Evolutionary conservation across 208 protist genomes (phyloP).

Genomic region (Endotrypanum monterogeii): DNA sequence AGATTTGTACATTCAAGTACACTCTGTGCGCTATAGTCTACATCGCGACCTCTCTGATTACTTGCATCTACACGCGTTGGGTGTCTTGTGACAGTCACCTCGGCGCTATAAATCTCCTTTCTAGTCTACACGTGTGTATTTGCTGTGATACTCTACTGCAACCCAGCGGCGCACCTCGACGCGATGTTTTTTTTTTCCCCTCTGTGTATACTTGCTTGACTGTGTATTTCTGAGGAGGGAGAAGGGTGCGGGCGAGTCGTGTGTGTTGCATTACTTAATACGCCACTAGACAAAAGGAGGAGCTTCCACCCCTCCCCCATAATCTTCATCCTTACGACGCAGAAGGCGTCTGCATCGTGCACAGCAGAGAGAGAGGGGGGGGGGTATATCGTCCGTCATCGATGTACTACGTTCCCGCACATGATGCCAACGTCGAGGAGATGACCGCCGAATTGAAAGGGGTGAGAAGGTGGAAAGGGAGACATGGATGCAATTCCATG

Average conservation of each 20-base stretch:
- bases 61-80: slow-evolving; percentile 48
- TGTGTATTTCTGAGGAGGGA: not conserved
- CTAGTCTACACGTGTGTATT: not conserved
- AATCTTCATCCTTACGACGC: no score
- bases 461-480: no score
- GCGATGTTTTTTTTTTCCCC: not conserved
- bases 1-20: slow-evolving; percentile 26
- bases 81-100: slow-evolving; percentile 34
- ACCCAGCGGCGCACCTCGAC: not conserved
- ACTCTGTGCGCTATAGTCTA: slow-evolving; percentile 41
- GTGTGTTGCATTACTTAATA: not conserved
- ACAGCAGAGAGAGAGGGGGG: no score
- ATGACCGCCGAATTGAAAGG: no score
- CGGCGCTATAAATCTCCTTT: not conserved
- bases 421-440: no score
- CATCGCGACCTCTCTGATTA: slow-evolving; percentile 68
- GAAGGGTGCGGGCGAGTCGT: no score
- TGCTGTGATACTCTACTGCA: not conserved
- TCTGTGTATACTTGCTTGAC: not conserved
- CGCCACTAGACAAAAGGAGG: no score
- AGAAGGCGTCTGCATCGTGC: no score
- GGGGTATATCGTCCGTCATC: no score
- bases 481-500: no score
- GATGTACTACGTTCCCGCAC: no score
- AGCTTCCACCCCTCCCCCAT: no score